Percentiles rank a stretch among this genome's conserved stretches.
Evolutionary conservation across 2,329 filamentous ascomycete genomes (phyloP).

Genomic region (Cephalotrichum gorgonifer): DNA sequence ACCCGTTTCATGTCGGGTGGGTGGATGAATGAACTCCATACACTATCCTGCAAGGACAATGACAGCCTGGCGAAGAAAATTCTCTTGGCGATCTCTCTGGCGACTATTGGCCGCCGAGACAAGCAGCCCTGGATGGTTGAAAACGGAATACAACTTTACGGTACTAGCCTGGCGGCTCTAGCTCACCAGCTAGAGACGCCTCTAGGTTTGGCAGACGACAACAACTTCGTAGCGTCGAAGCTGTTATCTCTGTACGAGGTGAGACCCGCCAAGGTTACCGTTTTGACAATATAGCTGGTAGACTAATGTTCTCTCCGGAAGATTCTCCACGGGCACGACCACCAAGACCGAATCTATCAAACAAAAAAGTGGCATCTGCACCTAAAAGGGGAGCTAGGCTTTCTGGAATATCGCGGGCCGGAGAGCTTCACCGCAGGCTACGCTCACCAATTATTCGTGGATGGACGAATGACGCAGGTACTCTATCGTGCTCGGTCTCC

Average conservation of each 20-base stretch:
- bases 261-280: neutral
- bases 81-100: constrained; percentile 8
- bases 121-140: constrained; percentile 8
- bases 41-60: constrained; percentile 5
- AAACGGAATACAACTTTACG: constrained; percentile 8
- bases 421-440: constrained; percentile 3
- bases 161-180: constrained; percentile 1
- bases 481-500: neutral
- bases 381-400: constrained; percentile 7
- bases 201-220: neutral
- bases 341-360: constrained; percentile 8
- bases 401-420: constrained; percentile 6
- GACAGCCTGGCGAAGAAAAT: neutral
- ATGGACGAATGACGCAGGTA: constrained; percentile 8
- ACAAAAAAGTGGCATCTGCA: constrained; percentile 12
- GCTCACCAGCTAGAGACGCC: neutral
- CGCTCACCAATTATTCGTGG: constrained; percentile 9
- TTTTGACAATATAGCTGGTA: neutral
- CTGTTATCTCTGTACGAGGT: constrained; percentile 9
- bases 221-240: neutral
- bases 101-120: constrained; percentile 6
- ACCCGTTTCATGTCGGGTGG: constrained; percentile 4
- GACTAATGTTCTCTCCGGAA: neutral
- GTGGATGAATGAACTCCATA: constrained; percentile 8
- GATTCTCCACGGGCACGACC: constrained; percentile 9